Percentiles rank a stretch among this genome's conserved stretches.
Conservation (phyloP, 805 yeast species). For the Sugiyamaella valdiviana region DNA sequence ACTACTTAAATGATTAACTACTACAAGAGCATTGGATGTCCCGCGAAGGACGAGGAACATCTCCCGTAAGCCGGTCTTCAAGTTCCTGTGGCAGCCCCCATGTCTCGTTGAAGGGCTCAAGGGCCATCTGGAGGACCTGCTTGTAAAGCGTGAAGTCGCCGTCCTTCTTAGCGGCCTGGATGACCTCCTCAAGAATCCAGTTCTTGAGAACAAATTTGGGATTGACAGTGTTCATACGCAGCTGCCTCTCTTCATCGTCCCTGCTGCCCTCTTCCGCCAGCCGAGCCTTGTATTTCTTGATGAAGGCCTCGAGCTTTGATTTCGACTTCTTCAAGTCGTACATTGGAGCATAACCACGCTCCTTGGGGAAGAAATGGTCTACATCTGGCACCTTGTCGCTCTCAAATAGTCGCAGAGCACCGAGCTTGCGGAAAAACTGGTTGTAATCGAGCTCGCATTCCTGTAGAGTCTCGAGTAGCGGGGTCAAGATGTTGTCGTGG, state of each 20-base stretch:
- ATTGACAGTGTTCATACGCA: slow-evolving; percentile 45
- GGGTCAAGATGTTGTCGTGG: slow-evolving; percentile 41
- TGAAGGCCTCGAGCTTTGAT: slow-evolving; percentile 30
- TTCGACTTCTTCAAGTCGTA: slow-evolving; percentile 18
- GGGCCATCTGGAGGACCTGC: slow-evolving; percentile 64
- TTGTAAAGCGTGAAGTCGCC: slow-evolving; percentile 47
- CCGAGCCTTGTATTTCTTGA: slow-evolving; percentile 45
- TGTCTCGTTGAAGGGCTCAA: slow-evolving; percentile 61
- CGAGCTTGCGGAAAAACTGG: slow-evolving; percentile 64
- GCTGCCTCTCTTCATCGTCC: slow-evolving; percentile 36
- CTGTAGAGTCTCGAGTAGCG: slow-evolving; percentile 55
- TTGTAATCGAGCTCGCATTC: slow-evolving; percentile 71
- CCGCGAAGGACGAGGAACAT: slow-evolving; percentile 44
- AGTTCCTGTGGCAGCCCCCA: slow-evolving; percentile 65
- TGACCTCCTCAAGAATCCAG: slow-evolving; percentile 83
- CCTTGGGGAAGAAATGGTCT: slow-evolving; percentile 30
- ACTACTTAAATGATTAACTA: too few species aligned
- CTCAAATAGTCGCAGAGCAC: slow-evolving; percentile 38
- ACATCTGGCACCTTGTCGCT: slow-evolving; percentile 23
- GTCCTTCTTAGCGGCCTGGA: slow-evolving; percentile 47
- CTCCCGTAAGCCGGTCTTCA: slow-evolving; percentile 48
- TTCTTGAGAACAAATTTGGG: slow-evolving; percentile 80
- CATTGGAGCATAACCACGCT: slow-evolving; percentile 30
- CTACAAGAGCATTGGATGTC: slow-evolving; percentile 74
- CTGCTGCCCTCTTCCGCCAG: slow-evolving; percentile 34